These are phyloP conservation scores for Alnus glutinosa DNA, from an alignment of 306 rosid species.

Conservation along the genomic window DNA sequence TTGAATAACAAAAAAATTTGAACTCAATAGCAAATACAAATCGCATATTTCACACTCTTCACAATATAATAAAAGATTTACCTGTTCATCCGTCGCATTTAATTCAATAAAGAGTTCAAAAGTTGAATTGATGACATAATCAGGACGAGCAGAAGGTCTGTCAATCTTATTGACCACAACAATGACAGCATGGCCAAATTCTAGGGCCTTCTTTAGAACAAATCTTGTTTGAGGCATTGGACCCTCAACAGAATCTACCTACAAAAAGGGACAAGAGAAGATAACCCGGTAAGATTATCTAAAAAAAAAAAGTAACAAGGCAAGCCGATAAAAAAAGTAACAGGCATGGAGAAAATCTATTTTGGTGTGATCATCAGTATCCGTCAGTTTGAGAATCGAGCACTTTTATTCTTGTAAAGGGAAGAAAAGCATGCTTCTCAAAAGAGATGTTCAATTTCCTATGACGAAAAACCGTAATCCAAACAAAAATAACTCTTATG, in stretches of 20 bases:
- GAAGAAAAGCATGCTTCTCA: neutral
- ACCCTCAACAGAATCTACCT: slow-evolving; percentile 99
- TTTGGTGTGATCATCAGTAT: neutral
- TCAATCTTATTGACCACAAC: slow-evolving; percentile 98
- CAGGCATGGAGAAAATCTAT: neutral
- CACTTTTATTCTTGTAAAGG: neutral
- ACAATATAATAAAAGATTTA: slow-evolving; percentile 32
- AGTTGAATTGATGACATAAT: slow-evolving; percentile 87
- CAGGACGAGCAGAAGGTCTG: slow-evolving; percentile 94
- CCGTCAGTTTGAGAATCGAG: neutral
- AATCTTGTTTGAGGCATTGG: slow-evolving; percentile 99
- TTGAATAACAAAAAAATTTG: slow-evolving; percentile 1
- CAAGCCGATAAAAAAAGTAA: neutral
- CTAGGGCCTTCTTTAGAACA: slow-evolving; percentile 97
- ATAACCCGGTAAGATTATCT: slow-evolving; percentile 1
- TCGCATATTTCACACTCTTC: neutral
- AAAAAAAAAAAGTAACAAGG: slow-evolving; percentile 14
- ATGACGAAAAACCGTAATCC: neutral
- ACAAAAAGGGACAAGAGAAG: slow-evolving; percentile 34
- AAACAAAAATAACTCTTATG: neutral
- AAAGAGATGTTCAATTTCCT: neutral
- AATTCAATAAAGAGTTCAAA: slow-evolving; percentile 96
- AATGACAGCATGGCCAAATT: slow-evolving; percentile 95
- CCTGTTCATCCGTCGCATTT: slow-evolving; percentile 97
- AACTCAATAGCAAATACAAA: slow-evolving; percentile 11